Conservation (phyloP, 2,329 filamentous ascomycete genomes). For the Lecanicillium sp. region DNA sequence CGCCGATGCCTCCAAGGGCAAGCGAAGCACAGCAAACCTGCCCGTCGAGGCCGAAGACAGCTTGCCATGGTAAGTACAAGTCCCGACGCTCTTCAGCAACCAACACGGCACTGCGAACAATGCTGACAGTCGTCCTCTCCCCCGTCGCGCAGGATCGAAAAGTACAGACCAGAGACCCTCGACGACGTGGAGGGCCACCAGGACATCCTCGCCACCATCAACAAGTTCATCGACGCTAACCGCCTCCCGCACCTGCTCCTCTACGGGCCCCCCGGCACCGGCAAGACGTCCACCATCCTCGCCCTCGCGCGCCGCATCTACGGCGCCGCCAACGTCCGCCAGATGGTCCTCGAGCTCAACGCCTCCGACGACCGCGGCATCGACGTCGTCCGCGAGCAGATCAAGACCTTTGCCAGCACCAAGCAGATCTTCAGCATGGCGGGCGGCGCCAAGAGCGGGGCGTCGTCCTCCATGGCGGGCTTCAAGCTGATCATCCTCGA, state of each 20-base stretch:
- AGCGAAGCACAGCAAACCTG: constrained; percentile 85
- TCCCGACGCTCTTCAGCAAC: too few relatives aligned
- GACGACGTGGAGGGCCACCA: constrained; percentile 94
- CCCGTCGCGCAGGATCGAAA: constrained; percentile 70
- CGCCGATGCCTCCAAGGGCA: constrained; percentile 76
- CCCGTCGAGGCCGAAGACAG: constrained; percentile 92
- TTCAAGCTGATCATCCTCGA: constrained; percentile 98
- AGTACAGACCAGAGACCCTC: constrained; percentile 85
- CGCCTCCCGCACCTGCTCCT: constrained; percentile 91
- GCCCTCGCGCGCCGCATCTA: constrained; percentile 92
- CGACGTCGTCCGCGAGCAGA: constrained; percentile 95
- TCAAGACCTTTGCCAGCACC: constrained; percentile 97
- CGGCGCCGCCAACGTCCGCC: constrained; percentile 82
- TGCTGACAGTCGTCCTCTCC: background rate
- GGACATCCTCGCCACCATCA: constrained; percentile 95
- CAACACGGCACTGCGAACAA: background rate
- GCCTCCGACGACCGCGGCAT: constrained; percentile 96
- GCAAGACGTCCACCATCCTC: constrained; percentile 94
- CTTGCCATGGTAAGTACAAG: constrained; percentile 67
- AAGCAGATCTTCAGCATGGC: constrained; percentile 86
- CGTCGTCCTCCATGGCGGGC: constrained; percentile 50
- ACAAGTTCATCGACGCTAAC: constrained; percentile 94
- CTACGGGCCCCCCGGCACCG: constrained; percentile 92
- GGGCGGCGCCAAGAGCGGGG: constrained; percentile 36
- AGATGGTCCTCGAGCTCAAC: constrained; percentile 98